Evolutionary conservation across 2,329 filamentous ascomycete genomes (phyloP), one percentile per base, ranked within the genome.

Genomic region (Aspergillus novofumigatus): DNA sequence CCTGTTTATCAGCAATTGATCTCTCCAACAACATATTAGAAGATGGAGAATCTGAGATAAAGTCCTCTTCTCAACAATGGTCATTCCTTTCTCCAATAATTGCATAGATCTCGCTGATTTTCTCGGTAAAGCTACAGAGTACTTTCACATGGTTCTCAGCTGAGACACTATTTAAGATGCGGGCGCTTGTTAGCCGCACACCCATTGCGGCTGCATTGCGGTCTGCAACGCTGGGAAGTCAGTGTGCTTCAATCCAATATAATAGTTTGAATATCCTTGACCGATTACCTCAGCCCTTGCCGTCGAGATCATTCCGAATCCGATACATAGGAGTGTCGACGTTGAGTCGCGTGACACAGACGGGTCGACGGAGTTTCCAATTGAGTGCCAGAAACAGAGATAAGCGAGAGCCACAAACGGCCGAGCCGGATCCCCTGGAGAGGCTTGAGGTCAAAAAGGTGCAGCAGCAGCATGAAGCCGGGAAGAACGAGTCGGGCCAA

Each of bases 401-500:
- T 9, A 20, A 21, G n/a, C 32, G 14, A 14, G 32, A 7, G 5
- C 32, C 32, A 17, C 14, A n/a, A 7, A 35, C 7, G 28, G 45
- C 55, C 38, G 38, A 23, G 10, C 14, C 25, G 4, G 51, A 35
- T 20, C 28, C 48, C 11, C 47, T 21, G 49, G 59, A 42, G 53
- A 60, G 9, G 57, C 58, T 25, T 52, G 61, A 38, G 54, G 29
- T 25, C 45, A 68, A 67, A 59, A 66, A 21, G 20, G 41, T 44
- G 20, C 41, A 7, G 41, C 41, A 23, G 10, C 41, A 4, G n/a
- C 8, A 66, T 54, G 9, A 26, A 20, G 10, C 42, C 47, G 49
- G 61, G 69, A 35, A 65, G 68, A 49, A 67, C 67, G 52, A 64
- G 67, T 2, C 61, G 17, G 32, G 52, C 14, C 51, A 72, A 73